Evolutionary conservation across 805 yeast genomes (phyloP).

Genomic region (Candida coquimbonensis): DNA sequence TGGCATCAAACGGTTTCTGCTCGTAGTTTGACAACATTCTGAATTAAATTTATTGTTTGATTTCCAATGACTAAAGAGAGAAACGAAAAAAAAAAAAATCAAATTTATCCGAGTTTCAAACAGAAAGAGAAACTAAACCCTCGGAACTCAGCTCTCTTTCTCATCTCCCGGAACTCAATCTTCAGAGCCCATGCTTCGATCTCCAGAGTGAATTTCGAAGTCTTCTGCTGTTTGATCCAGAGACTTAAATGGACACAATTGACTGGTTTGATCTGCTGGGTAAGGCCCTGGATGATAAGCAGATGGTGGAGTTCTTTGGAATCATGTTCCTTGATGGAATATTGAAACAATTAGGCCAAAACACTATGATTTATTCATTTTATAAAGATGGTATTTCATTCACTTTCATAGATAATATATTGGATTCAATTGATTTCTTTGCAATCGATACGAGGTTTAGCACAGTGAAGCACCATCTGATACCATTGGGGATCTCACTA

Average conservation of each 20-base stretch:
- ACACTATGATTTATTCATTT: slow-evolving; percentile 16
- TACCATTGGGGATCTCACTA: slow-evolving; percentile 17
- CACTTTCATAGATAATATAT: slow-evolving; percentile 3
- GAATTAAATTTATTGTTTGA: slow-evolving; percentile 1
- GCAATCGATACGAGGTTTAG: slow-evolving; percentile 17
- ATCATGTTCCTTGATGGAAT: not conserved
- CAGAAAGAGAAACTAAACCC: not conserved
- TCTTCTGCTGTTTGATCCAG: not conserved
- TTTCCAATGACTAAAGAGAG: not conserved
- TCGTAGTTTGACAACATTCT: slow-evolving; percentile 18
- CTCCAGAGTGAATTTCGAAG: not conserved
- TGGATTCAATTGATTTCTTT: slow-evolving; percentile 33
- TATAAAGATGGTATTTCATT: slow-evolving; percentile 21
- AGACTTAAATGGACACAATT: no score
- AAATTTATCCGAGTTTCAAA: no score
- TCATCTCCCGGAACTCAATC: no score
- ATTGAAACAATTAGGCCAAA: slow-evolving; percentile 1
- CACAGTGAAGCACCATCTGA: slow-evolving; percentile 2
- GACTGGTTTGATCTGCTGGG: no score
- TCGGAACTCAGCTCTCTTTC: not conserved
- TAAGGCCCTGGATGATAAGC: no score
- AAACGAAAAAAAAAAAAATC: not conserved
- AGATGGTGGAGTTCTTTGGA: not conserved
- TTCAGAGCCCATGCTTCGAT: no score
- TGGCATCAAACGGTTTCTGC: slow-evolving; percentile 55